Evolutionary conservation across 768 basidiomycete species (phyloP), one percentile per base, ranked within the genome.

Genomic region (Vararia minispora): DNA sequence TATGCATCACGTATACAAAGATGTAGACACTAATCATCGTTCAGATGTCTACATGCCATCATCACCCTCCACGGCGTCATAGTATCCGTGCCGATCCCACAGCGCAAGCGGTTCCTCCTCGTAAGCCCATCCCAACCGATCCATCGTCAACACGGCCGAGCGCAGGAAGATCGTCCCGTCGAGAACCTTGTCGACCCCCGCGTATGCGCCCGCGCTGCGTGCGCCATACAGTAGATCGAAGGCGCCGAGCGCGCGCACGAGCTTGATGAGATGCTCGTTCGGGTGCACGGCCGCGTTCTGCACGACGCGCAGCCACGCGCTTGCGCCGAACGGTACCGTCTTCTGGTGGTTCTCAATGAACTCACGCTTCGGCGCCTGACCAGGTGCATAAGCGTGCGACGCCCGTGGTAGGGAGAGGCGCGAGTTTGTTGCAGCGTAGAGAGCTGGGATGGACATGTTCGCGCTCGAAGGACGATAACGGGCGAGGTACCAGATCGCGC

Each of bases 111-210:
- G 17, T 18, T 35, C 27, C 1, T 44, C 47, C 11, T 48, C 47
- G 10, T 46, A 26, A 1, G 43, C 47, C 44, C 45, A 45, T 3
- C 47, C 47, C 2, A 48, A 40, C 18, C 38, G 34, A 18, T 66
- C 59, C 17, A 63, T 60, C 4, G 72, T 72, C 50, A 78, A 46
- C 41, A 67, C 66, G 4, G 76, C 79, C 0, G 61, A 60, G 31
- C 78, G 61, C 26, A 78, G 46, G 51, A 85, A 85, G 33, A 85
- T 47, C 13, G 69, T 71, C 7, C 80, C 80, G 51, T 83, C 80
- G 9, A 73, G 47, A 24, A 59, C 51, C 37, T 72, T 71, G 5
- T 64, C 66, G 3, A 45, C 34, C 12, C 35, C 38, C 10, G 56
- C 50, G 30, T 62, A 69, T 28, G 47, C 39, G 4, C 61, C 62